Percentiles rank a stretch among this genome's conserved stretches.
Evolutionary conservation across 2,329 filamentous ascomycete species (phyloP).

Genomic region (Verticillium isaacii): DNA sequence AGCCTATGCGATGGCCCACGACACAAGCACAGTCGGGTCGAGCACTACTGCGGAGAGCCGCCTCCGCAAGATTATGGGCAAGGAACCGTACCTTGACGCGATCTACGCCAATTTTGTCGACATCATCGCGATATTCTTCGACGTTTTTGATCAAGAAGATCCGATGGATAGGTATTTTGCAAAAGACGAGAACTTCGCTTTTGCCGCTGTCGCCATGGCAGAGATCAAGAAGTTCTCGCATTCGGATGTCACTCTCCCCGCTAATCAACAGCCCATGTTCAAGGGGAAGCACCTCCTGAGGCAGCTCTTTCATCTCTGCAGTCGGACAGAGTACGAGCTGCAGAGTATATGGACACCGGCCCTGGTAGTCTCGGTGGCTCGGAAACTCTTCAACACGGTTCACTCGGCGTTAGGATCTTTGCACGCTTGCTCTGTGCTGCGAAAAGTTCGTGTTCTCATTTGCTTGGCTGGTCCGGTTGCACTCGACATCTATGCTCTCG

Average conservation of each 20-base stretch:
- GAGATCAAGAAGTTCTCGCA: constrained; percentile 66
- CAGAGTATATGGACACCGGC: constrained; percentile 69
- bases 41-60: constrained; percentile 57
- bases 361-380: constrained; percentile 67
- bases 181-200: constrained; percentile 51
- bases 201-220: constrained; percentile 59
- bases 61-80: constrained; percentile 65
- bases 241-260: constrained; percentile 61
- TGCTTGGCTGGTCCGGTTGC: constrained; percentile 70
- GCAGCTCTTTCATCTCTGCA: constrained; percentile 74
- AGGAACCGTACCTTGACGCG: constrained; percentile 56
- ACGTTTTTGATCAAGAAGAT: constrained; percentile 72
- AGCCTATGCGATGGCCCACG: constrained; percentile 79
- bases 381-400: constrained; percentile 75
- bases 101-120: constrained; percentile 69
- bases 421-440: constrained; percentile 79
- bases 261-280: constrained; percentile 84
- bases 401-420: constrained; percentile 80
- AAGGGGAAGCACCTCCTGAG: constrained; percentile 70
- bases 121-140: constrained; percentile 72
- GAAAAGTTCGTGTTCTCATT: constrained; percentile 79
- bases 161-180: constrained; percentile 63
- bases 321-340: constrained; percentile 61
- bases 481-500: constrained; percentile 74
- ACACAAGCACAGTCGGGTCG: constrained; percentile 48